These are phyloP conservation scores for Aspergillus udagawae DNA, from an alignment of 2,329 filamentous ascomycete genomes.

Conservation along the genomic window DNA sequence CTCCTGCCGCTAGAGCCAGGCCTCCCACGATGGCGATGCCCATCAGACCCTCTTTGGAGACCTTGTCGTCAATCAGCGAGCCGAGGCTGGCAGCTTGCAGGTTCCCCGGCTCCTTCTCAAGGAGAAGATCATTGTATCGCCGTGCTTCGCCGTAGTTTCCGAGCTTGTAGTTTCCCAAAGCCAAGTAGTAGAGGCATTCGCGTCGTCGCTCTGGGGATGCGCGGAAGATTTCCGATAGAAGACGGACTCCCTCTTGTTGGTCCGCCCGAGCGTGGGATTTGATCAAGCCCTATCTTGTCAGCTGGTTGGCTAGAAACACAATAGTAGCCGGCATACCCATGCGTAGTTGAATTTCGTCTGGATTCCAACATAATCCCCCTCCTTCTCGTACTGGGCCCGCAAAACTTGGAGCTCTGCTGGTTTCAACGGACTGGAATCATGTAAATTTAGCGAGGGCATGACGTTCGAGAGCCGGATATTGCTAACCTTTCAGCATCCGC, in stretches of 20 bases:
- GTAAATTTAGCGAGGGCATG: slow-evolving; percentile 8
- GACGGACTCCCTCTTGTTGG: slow-evolving; percentile 88
- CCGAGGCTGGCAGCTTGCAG: slow-evolving; percentile 84
- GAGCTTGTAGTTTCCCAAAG: slow-evolving; percentile 95
- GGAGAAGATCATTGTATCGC: slow-evolving; percentile 86
- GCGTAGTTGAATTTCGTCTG: slow-evolving; percentile 99
- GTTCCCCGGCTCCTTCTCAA: slow-evolving; percentile 89
- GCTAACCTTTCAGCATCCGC: slow-evolving; percentile 89
- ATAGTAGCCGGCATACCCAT: slow-evolving; percentile 63
- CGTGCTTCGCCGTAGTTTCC: slow-evolving; percentile 95
- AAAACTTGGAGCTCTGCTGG: slow-evolving; percentile 89
- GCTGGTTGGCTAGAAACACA: not conserved
- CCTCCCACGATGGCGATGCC: slow-evolving; percentile 94
- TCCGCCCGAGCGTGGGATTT: slow-evolving; percentile 82
- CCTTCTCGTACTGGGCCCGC: slow-evolving; percentile 91
- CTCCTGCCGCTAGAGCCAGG: slow-evolving; percentile 86
- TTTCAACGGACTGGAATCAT: slow-evolving; percentile 69
- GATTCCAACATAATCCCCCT: slow-evolving; percentile 92
- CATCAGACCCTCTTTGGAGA: slow-evolving; percentile 88
- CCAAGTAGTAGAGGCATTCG: slow-evolving; percentile 98
- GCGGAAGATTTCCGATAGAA: slow-evolving; percentile 96
- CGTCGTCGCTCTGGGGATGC: slow-evolving; percentile 85
- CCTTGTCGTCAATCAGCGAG: slow-evolving; percentile 89
- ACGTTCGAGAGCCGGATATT: not conserved
- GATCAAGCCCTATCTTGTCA: slow-evolving; percentile 69